Percentiles rank a stretch among this genome's conserved stretches.
Conservation (phyloP, 805 yeast species). For the Candida glaebosa region DNA sequence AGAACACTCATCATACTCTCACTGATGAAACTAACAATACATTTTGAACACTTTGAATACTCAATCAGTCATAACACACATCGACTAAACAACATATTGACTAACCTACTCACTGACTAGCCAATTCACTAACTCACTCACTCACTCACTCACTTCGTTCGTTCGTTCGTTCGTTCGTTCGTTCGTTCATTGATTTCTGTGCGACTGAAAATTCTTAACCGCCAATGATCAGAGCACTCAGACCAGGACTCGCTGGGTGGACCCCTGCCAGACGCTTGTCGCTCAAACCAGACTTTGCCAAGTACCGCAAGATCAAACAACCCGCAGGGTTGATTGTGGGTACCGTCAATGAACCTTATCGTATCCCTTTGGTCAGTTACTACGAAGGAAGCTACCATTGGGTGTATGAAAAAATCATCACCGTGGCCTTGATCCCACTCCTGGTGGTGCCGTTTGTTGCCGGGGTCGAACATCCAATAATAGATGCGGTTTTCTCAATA, state of each 20-base stretch:
- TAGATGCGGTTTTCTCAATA: constrained; percentile 69
- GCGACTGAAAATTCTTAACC: too few relatives aligned
- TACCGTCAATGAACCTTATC: constrained; percentile 87
- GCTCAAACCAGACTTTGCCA: constrained; percentile 44
- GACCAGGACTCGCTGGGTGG: background rate
- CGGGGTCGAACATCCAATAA: constrained; percentile 65
- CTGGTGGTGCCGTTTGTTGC: constrained; percentile 70
- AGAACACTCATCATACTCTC: too few relatives aligned
- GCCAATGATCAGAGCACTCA: background rate
- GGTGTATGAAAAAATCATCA: constrained; percentile 77
- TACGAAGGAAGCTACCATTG: constrained; percentile 88
- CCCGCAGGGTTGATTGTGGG: constrained; percentile 91
- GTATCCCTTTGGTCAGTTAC: constrained; percentile 58
- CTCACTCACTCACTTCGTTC: too few relatives aligned
- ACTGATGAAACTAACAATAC: too few relatives aligned
- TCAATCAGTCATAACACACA: too few relatives aligned
- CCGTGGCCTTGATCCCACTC: constrained; percentile 74
- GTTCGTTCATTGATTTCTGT: too few relatives aligned
- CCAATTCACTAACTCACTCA: too few relatives aligned
- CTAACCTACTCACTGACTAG: too few relatives aligned
- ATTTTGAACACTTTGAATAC: too few relatives aligned
- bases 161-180: too few relatives aligned
- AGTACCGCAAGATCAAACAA: constrained; percentile 59
- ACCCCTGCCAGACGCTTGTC: constrained; percentile 14
- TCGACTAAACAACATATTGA: too few relatives aligned